Percentiles rank a stretch among this genome's conserved stretches.
Evolutionary conservation across 2,329 filamentous ascomycete genomes (phyloP).

Genomic region (Scedosporium minutisporum): DNA sequence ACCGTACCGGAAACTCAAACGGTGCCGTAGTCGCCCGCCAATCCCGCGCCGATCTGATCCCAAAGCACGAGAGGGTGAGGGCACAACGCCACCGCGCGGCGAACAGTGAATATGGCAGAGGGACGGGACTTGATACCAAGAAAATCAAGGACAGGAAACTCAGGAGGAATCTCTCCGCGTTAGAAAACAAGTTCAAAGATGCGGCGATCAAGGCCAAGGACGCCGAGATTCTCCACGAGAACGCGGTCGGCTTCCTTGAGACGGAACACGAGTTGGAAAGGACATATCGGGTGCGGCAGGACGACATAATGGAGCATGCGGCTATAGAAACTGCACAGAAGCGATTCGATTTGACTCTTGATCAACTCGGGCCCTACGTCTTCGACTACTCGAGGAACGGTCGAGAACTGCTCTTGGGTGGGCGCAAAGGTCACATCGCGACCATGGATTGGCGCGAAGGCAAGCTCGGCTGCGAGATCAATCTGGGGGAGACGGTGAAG

Average conservation of each 20-base stretch:
- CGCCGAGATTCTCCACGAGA: conserved; percentile 88
- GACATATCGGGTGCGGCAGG: conserved; percentile 87
- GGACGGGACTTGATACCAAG: conserved; percentile 62
- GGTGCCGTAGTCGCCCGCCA: conserved; percentile 41
- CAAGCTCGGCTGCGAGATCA: conserved; percentile 82
- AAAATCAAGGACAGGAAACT: conserved; percentile 83
- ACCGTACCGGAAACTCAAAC: conserved; percentile 32
- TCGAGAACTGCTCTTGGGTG: conserved; percentile 72
- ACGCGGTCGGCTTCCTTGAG: conserved; percentile 76
- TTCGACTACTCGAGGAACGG: conserved; percentile 89
- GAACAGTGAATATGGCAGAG: conserved; percentile 74
- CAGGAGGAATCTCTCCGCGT: conserved; percentile 63
- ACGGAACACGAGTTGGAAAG: conserved; percentile 79
- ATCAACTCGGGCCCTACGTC: conserved; percentile 74
- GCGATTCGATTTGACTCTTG: conserved; percentile 79
- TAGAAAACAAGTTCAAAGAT: conserved; percentile 76
- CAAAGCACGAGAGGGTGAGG: conserved; percentile 41
- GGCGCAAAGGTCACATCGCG: conserved; percentile 87
- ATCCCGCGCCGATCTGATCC: conserved; percentile 40
- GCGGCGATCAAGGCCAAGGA: conserved; percentile 82
- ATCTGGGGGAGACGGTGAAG: conserved; percentile 81
- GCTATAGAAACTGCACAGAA: conserved; percentile 82
- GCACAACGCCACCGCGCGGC: conserved; percentile 49
- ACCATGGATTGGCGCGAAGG: conserved; percentile 95
- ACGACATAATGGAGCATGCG: conserved; percentile 68